Evolutionary conservation across 2,329 filamentous ascomycete species (phyloP).

Genomic region (Aspergillus fijiensis): DNA sequence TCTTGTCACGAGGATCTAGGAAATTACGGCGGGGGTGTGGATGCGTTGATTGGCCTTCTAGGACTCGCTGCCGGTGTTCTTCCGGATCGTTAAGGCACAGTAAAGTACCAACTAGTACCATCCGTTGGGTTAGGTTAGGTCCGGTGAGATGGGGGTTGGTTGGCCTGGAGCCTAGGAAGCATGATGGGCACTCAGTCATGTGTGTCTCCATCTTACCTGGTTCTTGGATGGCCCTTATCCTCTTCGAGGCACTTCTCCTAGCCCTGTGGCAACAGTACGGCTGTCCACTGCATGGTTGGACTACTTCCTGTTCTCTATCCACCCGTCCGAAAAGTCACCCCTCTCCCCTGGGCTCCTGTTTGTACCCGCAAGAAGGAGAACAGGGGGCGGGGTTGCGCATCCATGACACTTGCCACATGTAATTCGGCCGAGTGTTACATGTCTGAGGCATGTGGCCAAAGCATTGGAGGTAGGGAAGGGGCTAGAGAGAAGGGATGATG

Average conservation of each 20-base stretch:
- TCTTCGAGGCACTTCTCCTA: slow-evolving; percentile 7
- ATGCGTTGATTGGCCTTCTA: slow-evolving; percentile 14
- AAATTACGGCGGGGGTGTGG: slow-evolving; percentile 15
- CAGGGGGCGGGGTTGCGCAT: background rate
- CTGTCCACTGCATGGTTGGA: background rate
- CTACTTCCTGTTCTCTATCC: background rate
- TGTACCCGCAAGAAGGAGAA: background rate
- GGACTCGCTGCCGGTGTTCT: background rate
- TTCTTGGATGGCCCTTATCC: background rate
- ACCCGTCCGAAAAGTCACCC: background rate
- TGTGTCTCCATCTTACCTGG: background rate
- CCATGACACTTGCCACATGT: background rate
- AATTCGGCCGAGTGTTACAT: background rate
- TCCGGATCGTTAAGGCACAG: background rate
- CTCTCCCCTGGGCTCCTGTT: background rate
- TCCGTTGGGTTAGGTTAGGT: background rate
- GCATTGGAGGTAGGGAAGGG: slow-evolving; percentile 3
- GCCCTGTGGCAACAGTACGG: slow-evolving; percentile 10
- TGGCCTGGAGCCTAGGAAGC: background rate
- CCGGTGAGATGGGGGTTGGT: background rate
- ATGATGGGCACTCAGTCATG: background rate
- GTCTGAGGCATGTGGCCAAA: background rate
- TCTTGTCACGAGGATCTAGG: slow-evolving; percentile 12
- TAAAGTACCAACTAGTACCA: background rate
- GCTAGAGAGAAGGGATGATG: background rate